phyloP scores from a whole-genome alignment of 2,329 filamentous ascomycete species.

The Setomelanomma holmii region DNA sequence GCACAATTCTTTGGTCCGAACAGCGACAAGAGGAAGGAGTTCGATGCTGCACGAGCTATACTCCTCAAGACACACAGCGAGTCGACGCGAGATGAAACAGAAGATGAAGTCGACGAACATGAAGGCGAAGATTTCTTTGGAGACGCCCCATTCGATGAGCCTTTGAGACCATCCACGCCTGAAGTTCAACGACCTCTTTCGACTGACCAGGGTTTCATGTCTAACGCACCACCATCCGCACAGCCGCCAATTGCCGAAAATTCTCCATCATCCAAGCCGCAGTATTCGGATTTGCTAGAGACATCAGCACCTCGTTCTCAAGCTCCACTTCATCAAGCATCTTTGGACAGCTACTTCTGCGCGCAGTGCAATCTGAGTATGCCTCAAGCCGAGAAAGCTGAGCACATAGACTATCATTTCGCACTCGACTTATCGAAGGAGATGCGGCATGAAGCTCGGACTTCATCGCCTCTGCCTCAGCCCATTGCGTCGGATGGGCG shows the following conservation, averaged over 20 bases:
- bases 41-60: conserved; percentile 41
- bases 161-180: conserved; percentile 22
- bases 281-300: conserved; percentile 2
- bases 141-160: conserved; percentile 17
- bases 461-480: not conserved
- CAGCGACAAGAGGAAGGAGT: conserved; percentile 41
- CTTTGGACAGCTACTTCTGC: conserved; percentile 60
- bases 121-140: conserved; percentile 25
- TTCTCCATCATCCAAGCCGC: conserved; percentile 9
- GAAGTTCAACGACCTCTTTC: too few species aligned
- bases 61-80: conserved; percentile 36
- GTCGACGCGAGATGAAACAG: conserved; percentile 33
- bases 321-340: conserved; percentile 25
- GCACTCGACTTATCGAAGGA: conserved; percentile 82
- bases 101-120: conserved; percentile 23
- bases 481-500: conserved; percentile 2
- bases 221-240: conserved; percentile 41
- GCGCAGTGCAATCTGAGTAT: conserved; percentile 70
- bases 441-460: conserved; percentile 43
- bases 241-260: conserved; percentile 27
- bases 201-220: too few species aligned
- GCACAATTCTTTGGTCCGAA: conserved; percentile 45
- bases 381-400: conserved; percentile 66
- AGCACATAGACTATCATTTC: conserved; percentile 94
- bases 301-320: conserved; percentile 2